Evolutionary conservation across 768 basidiomycete genomes (phyloP), one percentile per base, ranked within the genome.

Genomic region (Boletus subcaerulescens): DNA sequence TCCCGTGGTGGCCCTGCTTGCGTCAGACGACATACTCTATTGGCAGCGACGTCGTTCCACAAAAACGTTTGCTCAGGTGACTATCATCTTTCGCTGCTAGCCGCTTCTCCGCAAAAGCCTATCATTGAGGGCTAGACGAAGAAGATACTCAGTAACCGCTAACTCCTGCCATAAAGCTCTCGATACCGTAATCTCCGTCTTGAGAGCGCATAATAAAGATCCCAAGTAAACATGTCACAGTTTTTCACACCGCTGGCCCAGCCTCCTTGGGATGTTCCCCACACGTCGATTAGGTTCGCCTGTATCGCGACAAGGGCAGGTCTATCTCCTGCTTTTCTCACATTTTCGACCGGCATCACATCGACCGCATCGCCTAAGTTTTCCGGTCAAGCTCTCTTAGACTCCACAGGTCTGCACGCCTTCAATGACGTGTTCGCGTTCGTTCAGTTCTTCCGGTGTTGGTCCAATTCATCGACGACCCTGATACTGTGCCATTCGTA

Each of bases 161-260:
- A 69, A 67, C 62, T 54, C 69, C 66, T 60, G 57, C 33, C 33
- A 35, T 47, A 41, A 42, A 48, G 56, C 53, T 50, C 55, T 57
- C 29, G 65, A 58, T 68, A 64, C 70, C 70, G 70, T 66, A 71
- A 71, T 71, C 70, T 72, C 70, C 70, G 70, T 61, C 49, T 50
- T 55, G 48, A 26, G 60, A 55, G 55, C 52, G 54, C 55, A 59
- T 32, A 51, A 55, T 31, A 53, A 57, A 60, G 56, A 58, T 64
- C 55, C 45, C 57, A 56, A 49, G 52, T 41, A 39, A 47, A 47
- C 52, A 29, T 59, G 41, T 61, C 60, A 48, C 43, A 17, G 18
- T 57, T 57, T 38, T 48, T 50, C 45, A 32, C 52, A 49, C 43
- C 31, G 8, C 11, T 14, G n/a, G 17, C n/a, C 3, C 29, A 29